Base-by-base conservation (phyloP, 2,329 filamentous ascomycete genomes). In the Penicillium hordei region DNA sequence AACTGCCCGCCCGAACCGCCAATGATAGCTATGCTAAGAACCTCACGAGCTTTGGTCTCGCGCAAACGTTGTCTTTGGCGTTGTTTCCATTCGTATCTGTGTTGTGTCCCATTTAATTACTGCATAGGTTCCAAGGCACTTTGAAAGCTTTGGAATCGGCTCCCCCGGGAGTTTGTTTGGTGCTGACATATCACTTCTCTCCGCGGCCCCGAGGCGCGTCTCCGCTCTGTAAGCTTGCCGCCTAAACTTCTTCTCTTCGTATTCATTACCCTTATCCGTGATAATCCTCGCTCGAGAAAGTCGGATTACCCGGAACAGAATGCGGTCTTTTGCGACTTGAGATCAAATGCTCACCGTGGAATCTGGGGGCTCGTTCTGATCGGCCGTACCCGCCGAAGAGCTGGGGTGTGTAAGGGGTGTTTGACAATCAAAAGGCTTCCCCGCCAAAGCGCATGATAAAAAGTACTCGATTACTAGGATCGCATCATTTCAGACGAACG, bases 151-250 rank as follows among this genome's bases (percentile, higher is more conserved):
- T 38, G 12, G 23, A 33, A 40, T 15, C 4, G 19, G 27, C 9
- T 13, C 25, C 49, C 38, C 39, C 15, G 21, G 50, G 60, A 31
- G 21, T 31, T 10, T 34, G 34, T 40, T 48, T 29, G 43, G 25
- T 65, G 62, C 64, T 67, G 65, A 65, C 62, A 64, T 60, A 67
- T 58, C 62, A 65, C 29, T 45, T 23, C 33, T 63, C 62, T 66
- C 63, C 62, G 61, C 50, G 21, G 40, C 60, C 65, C 63, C 62
- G 61, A 48, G 21, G 40, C 36, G 40, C 36, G 31, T 40, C 39
- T 52, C 39, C 49, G 39, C 48, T 58, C 63, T 36, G 53, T 39
- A 19, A 44, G 25, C 5, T 40, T 57, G 52, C 62, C 63, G 60
- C 52, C 51, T 50, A 48, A 55, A 42, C 51, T 29, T 58, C 31